A percentile compares a stretch with the other conserved stretches of the same genome.
Evolutionary conservation across 371 early-diverging fungal species (phyloP).

Genomic region (Homolaphlyctis polyrhiza): DNA sequence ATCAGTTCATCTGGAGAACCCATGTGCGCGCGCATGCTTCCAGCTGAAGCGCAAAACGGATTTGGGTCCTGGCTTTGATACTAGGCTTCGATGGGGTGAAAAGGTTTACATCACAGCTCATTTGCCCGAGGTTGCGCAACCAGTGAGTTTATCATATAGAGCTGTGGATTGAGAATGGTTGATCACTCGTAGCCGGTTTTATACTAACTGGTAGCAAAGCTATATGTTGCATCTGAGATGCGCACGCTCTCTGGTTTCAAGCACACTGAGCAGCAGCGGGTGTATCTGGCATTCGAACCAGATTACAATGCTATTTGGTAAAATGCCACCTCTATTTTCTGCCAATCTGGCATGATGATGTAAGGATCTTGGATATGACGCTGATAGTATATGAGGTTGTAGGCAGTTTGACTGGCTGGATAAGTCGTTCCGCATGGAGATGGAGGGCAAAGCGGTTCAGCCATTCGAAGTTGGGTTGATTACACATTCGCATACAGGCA

Average conservation of each 20-base stretch:
- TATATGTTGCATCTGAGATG: conserved; percentile 9
- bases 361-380: not conserved
- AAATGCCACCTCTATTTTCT: not conserved
- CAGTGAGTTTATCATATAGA: not conserved
- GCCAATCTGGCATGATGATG: not conserved
- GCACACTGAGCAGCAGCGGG: not conserved
- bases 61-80: conserved; percentile 6
- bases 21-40: conserved; percentile 9
- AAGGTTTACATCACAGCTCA: conserved; percentile 1
- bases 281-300: conserved; percentile 7
- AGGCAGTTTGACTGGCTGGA: conserved; percentile 15
- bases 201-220: no score
- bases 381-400: not conserved
- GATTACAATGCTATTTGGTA: conserved; percentile 8
- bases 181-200: no score
- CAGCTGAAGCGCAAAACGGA: conserved; percentile 1
- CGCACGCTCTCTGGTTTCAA: not conserved
- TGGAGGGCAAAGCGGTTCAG: conserved; percentile 10
- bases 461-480: conserved; percentile 5
- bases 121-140: conserved; percentile 4
- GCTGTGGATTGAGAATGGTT: no score
- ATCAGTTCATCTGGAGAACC: not conserved
- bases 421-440: conserved; percentile 8
- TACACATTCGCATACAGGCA: conserved; percentile 9
- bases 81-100: conserved; percentile 10